These are phyloP conservation scores for Cercospora janseana DNA, from an alignment of 2,329 filamentous ascomycete species.

Conservation along the genomic window DNA sequence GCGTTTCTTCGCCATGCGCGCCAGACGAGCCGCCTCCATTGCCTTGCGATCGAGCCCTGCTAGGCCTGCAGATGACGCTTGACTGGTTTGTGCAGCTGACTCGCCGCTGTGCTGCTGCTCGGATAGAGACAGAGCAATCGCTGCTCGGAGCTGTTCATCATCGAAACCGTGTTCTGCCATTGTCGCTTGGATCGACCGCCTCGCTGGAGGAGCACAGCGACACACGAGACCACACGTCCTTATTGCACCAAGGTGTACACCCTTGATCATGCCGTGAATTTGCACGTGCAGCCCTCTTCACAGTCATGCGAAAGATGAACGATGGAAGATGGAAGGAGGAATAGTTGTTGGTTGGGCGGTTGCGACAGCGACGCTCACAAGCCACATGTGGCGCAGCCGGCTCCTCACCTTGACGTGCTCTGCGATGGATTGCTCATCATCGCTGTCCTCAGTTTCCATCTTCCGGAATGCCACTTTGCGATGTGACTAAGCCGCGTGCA, in stretches of 20 bases:
- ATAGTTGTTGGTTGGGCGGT: too few species aligned
- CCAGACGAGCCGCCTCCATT: conserved; percentile 83
- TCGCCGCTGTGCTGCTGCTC: not conserved
- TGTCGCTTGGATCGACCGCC: not conserved
- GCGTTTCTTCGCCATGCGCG: conserved; percentile 63
- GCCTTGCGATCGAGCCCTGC: conserved; percentile 68
- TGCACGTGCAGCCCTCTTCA: not conserved
- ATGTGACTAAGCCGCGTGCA: not conserved
- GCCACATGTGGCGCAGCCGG: not conserved
- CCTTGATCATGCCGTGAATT: not conserved
- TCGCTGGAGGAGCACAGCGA: not conserved
- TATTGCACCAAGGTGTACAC: conserved; percentile 6
- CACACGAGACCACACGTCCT: conserved; percentile 3
- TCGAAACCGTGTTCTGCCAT: conserved; percentile 43
- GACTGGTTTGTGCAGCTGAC: not conserved
- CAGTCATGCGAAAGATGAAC: not conserved
- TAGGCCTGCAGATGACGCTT: conserved; percentile 31
- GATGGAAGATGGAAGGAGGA: not conserved
- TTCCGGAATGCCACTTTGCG: not conserved
- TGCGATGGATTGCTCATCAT: conserved; percentile 5
- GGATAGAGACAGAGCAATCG: conserved; percentile 50
- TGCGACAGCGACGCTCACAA: not conserved
- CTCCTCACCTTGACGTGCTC: not conserved
- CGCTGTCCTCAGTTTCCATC: not conserved
- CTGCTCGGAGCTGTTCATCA: conserved; percentile 59